Percentiles rank a stretch among this genome's conserved stretches.
These are phyloP conservation scores for Theobroma cacao DNA, from an alignment of 345 rosid species.

Conservation along the genomic window DNA sequence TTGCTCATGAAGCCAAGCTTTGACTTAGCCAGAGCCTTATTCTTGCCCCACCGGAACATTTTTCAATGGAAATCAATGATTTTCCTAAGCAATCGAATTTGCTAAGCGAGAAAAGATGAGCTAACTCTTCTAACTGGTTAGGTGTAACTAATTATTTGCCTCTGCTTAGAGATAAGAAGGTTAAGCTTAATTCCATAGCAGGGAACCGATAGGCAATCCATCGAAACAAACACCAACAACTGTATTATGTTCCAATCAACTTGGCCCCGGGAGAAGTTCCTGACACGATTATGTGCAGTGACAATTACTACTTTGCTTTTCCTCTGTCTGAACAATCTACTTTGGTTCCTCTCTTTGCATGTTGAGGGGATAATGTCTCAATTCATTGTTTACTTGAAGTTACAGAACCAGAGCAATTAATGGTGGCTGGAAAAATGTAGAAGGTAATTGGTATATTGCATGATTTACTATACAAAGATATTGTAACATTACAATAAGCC, in stretches of 20 bases:
- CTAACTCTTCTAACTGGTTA: background rate
- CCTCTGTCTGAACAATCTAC: no score
- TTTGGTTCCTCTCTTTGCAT: no score
- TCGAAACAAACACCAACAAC: background rate
- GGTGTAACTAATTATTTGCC: background rate
- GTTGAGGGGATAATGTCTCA: no score
- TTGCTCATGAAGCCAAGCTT: no score
- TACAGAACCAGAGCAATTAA: background rate
- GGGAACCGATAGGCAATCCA: no score
- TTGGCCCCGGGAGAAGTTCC: background rate
- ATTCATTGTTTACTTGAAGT: no score
- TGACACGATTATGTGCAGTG: background rate
- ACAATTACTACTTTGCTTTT: background rate
- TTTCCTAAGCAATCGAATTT: no score
- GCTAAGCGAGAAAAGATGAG: background rate
- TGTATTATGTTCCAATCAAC: no score
- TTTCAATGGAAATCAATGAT: no score
- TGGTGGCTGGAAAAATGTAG: background rate
- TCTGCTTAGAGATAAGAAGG: background rate
- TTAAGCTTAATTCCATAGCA: background rate
- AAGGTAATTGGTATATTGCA: conserved; percentile 7
- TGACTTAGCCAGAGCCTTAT: no score
- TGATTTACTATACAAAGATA: background rate
- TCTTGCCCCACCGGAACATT: background rate
- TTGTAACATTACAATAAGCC: conserved; percentile 8